Evolutionary conservation across 345 rosid species (phyloP).

Genomic region (Rhodamnia rubescens): DNA sequence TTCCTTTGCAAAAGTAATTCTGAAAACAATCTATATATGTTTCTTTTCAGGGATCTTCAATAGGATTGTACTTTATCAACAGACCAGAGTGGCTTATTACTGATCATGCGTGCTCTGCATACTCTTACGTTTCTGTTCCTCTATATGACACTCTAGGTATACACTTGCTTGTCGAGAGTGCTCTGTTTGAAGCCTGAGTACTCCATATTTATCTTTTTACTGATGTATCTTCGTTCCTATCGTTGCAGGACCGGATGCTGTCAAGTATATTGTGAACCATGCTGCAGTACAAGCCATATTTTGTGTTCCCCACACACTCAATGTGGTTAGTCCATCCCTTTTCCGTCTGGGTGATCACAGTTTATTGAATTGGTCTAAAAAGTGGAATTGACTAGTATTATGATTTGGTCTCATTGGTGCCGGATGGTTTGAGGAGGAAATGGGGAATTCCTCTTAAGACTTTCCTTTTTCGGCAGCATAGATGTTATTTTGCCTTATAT

Average conservation of each 20-base stretch:
- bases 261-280: constrained; percentile 75
- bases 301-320: constrained; percentile 79
- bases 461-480: background rate
- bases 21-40: background rate
- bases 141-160: constrained; percentile 92
- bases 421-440: background rate
- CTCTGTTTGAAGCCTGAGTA: background rate
- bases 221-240: background rate
- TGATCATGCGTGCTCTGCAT: constrained; percentile 96
- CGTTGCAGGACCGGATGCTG: constrained; percentile 91
- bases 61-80: constrained; percentile 90
- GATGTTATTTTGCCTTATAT: background rate
- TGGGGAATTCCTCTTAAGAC: background rate
- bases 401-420: background rate
- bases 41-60: constrained; percentile 50
- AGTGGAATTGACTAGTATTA: background rate
- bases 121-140: constrained; percentile 84
- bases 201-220: background rate
- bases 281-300: constrained; percentile 74
- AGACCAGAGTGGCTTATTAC: constrained; percentile 91
- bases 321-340: constrained; percentile 36
- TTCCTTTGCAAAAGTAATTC: background rate
- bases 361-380: background rate
- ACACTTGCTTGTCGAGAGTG: constrained; percentile 6
- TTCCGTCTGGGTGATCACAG: background rate